These are phyloP conservation scores for Aspergillus kassunensis DNA, from an alignment of 495 filamentous ascomycete genomes.

Conservation along the genomic window DNA sequence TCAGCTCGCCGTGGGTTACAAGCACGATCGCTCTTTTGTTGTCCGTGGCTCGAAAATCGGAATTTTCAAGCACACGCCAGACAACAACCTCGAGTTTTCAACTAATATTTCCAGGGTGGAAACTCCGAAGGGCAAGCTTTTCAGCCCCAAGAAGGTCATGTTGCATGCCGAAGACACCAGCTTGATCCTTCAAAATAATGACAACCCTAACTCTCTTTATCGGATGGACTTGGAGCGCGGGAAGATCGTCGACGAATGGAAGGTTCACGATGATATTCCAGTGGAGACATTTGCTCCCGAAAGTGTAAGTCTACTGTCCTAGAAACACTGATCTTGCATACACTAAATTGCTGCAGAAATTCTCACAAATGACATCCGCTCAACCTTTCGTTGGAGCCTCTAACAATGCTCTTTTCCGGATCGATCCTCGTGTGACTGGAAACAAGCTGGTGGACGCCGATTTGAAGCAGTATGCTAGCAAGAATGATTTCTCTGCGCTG, in stretches of 20 bases:
- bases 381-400: constrained; percentile 93
- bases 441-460: constrained; percentile 90
- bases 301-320: constrained; percentile 49
- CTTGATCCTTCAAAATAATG: constrained; percentile 83
- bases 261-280: constrained; percentile 94
- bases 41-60: constrained; percentile 96
- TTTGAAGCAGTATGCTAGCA: constrained; percentile 90
- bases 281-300: constrained; percentile 89
- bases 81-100: constrained; percentile 93
- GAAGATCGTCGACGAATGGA: constrained; percentile 99
- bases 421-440: constrained; percentile 87
- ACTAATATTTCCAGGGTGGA: constrained; percentile 96
- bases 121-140: constrained; percentile 80
- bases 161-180: constrained; percentile 88
- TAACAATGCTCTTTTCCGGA: constrained; percentile 84
- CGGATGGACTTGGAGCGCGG: constrained; percentile 98
- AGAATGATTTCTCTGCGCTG: constrained; percentile 92
- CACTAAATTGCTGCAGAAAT: constrained; percentile 61
- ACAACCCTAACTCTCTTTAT: constrained; percentile 88
- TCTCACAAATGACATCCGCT: constrained; percentile 93
- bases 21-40: constrained; percentile 94
- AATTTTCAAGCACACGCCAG: constrained; percentile 92
- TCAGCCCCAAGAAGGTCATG: constrained; percentile 98
- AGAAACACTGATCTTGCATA: neutral
- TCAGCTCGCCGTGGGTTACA: constrained; percentile 95